These are phyloP conservation scores for Termitomyces sp. DNA, from an alignment of 768 basidiomycete genomes.

Conservation along the genomic window DNA sequence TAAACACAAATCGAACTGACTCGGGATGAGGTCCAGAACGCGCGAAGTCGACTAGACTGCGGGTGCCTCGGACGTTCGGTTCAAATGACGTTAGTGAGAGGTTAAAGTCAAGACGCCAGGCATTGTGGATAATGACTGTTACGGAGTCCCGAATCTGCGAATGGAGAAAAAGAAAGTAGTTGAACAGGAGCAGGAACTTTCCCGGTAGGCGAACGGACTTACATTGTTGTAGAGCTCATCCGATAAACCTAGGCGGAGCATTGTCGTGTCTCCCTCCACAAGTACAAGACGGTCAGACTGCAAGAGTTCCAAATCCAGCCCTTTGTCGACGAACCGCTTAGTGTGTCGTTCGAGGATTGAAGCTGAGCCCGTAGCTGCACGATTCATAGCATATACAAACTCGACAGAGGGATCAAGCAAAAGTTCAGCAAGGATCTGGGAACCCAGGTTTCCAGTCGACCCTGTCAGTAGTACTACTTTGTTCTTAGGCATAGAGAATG, in stretches of 20 bases:
- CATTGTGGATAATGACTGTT: conserved; percentile 34
- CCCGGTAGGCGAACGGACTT: background rate
- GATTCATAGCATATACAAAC: conserved; percentile 15
- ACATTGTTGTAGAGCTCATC: conserved; percentile 17
- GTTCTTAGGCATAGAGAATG: background rate
- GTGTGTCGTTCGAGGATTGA: conserved; percentile 14
- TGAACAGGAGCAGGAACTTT: too few relatives aligned
- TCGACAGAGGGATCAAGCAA: conserved; percentile 10
- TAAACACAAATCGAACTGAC: conserved; percentile 31
- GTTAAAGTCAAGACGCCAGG: conserved; percentile 44
- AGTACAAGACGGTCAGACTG: conserved; percentile 26
- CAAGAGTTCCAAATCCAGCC: conserved; percentile 22
- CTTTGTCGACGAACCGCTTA: conserved; percentile 20
- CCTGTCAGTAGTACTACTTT: conserved; percentile 15
- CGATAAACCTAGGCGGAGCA: conserved; percentile 25
- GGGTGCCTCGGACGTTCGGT: conserved; percentile 38
- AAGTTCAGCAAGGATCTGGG: conserved; percentile 13
- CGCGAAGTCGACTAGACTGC: conserved; percentile 40
- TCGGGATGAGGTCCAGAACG: conserved; percentile 20
- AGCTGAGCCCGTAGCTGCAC: conserved; percentile 8
- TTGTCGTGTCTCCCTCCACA: conserved; percentile 27
- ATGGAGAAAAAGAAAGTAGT: background rate
- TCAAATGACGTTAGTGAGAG: conserved; percentile 47
- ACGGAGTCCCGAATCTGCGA: conserved; percentile 26
- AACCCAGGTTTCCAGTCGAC: conserved; percentile 18